Conservation (phyloP, 2,329 filamentous ascomycete genomes). For the Aspergillus pseudoterreus region DNA sequence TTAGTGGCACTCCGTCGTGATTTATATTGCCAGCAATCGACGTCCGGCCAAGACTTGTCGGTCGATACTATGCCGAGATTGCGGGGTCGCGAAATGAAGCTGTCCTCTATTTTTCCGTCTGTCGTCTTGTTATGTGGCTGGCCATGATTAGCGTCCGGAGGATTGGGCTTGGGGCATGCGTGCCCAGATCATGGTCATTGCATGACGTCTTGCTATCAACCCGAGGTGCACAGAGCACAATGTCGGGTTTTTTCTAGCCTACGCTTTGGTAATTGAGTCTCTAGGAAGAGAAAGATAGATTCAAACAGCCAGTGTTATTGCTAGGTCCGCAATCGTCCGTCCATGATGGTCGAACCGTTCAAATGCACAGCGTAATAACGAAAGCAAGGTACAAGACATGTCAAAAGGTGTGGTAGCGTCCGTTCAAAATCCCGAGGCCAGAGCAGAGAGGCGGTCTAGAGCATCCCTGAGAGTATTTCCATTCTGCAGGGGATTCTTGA, state of each 20-base stretch:
- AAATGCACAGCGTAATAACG: not conserved
- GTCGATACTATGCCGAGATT: slow-evolving; percentile 11
- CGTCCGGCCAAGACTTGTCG: slow-evolving; percentile 10
- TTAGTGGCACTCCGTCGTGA: not conserved
- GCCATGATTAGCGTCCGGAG: not conserved
- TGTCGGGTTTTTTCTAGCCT: not conserved
- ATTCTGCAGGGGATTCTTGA: not conserved
- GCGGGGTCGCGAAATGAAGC: slow-evolving; percentile 12
- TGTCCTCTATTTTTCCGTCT: slow-evolving; percentile 12
- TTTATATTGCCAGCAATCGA: not conserved
- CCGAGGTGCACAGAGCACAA: not conserved
- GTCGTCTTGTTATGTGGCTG: not conserved
- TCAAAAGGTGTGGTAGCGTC: not conserved
- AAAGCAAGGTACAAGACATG: not conserved
- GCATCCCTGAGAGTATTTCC: not conserved
- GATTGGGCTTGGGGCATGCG: not conserved
- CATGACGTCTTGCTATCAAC: not conserved
- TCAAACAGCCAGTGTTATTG: no score
- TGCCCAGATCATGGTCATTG: not conserved
- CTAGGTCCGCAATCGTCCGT: no score
- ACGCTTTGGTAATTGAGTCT: no score
- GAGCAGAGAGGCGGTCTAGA: not conserved
- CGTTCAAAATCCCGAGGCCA: not conserved
- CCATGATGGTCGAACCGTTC: no score
- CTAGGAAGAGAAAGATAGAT: no score